Percentiles rank a stretch among this genome's conserved stretches.
phyloP scores from a whole-genome alignment of 768 basidiomycete genomes.

The Harrya chromipes region DNA sequence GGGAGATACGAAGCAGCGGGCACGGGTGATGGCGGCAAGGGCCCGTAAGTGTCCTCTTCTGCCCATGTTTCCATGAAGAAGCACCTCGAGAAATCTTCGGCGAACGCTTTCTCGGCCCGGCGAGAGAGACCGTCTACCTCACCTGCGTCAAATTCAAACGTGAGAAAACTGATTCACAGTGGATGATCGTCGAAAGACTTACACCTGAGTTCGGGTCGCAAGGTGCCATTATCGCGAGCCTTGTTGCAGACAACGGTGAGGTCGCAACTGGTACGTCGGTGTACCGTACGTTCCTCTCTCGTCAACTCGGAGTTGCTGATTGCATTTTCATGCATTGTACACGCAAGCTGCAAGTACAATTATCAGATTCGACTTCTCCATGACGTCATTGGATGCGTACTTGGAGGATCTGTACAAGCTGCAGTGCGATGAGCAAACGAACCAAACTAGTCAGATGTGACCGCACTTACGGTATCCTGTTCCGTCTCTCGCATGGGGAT shows the following conservation, averaged over 20 bases:
- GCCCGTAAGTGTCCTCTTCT: no score
- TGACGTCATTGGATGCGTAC: slow-evolving; percentile 2
- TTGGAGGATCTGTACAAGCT: slow-evolving; percentile 21
- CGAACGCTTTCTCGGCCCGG: neutral
- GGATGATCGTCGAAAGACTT: slow-evolving; percentile 1
- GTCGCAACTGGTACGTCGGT: slow-evolving; percentile 7
- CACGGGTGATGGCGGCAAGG: neutral
- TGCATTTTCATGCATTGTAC: slow-evolving; percentile 25
- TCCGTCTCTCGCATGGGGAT: neutral
- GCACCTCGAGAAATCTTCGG: no score
- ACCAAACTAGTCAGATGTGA: neutral
- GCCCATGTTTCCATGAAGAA: no score
- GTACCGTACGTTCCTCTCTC: neutral
- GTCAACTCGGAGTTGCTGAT: slow-evolving; percentile 13
- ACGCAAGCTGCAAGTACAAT: slow-evolving; percentile 14
- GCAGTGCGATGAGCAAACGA: neutral
- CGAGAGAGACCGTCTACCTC: neutral
- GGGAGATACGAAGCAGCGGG: neutral
- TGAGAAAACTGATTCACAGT: neutral
- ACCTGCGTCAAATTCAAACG: neutral
- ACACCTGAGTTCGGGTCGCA: slow-evolving; percentile 5
- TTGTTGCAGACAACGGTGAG: slow-evolving; percentile 2
- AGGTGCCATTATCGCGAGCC: neutral
- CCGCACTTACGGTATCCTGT: slow-evolving; percentile 12
- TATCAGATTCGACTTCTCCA: neutral